Percentiles rank a stretch among this genome's conserved stretches.
These are phyloP conservation scores for Leccinum truebloodii DNA, from an alignment of 768 basidiomycete genomes.

Conservation along the genomic window DNA sequence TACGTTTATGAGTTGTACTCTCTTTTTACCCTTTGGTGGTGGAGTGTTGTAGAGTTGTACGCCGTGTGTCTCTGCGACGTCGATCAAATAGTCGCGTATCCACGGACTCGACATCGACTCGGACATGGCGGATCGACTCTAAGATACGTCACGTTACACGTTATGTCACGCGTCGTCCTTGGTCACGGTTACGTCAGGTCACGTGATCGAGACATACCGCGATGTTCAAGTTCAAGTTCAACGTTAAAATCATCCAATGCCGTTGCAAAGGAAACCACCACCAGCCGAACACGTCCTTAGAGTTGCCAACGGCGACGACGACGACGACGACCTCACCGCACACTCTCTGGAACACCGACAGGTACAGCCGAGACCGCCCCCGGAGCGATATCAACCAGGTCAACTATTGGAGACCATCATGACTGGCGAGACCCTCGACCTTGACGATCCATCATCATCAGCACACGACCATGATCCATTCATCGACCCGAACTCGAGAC, in stretches of 20 bases:
- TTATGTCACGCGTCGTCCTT: slow-evolving; percentile 19
- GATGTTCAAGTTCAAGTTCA: neutral
- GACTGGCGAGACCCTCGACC: slow-evolving; percentile 64
- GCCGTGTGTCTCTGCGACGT: slow-evolving; percentile 53
- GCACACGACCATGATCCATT: slow-evolving; percentile 35
- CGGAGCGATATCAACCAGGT: slow-evolving; percentile 57
- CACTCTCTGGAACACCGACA: slow-evolving; percentile 8
- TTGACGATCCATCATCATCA: slow-evolving; percentile 39
- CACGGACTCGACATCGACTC: slow-evolving; percentile 46
- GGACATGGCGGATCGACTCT: slow-evolving; percentile 34
- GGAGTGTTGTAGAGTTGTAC: slow-evolving; percentile 36
- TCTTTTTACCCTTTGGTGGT: slow-evolving; percentile 41
- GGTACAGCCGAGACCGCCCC: slow-evolving; percentile 10
- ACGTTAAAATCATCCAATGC: neutral
- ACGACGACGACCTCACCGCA: slow-evolving; percentile 6
- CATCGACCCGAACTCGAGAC: slow-evolving; percentile 29
- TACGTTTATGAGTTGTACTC: slow-evolving; percentile 62
- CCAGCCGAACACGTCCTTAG: slow-evolving; percentile 5
- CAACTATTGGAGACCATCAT: slow-evolving; percentile 61
- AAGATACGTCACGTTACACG: slow-evolving; percentile 15
- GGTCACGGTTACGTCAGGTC: slow-evolving; percentile 24
- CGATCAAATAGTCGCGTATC: slow-evolving; percentile 55
- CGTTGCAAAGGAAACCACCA: slow-evolving; percentile 23
- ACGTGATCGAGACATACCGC: slow-evolving; percentile 14
- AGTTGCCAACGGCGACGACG: neutral